Evolutionary conservation across 148 eudicot genomes (phyloP).

Genomic region (Euryodendron excelsum): DNA sequence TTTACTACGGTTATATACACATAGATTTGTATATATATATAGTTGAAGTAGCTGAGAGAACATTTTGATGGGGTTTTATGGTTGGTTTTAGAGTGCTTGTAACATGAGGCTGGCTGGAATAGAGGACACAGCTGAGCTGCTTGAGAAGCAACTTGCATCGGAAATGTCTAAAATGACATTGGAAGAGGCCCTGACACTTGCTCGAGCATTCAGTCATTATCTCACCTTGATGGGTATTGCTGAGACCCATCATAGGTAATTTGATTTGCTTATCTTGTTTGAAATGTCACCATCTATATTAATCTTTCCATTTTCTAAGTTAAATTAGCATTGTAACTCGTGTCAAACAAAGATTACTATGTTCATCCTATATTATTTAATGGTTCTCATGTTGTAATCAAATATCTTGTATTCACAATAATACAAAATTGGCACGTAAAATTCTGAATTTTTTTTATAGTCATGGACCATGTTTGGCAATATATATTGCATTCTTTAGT

Average conservation of each 20-base stretch:
- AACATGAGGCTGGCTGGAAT: constrained; percentile 70
- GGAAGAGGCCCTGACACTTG: constrained; percentile 65
- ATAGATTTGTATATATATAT: background rate
- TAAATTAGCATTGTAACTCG: background rate
- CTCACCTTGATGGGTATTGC: constrained; percentile 83
- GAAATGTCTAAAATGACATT: constrained; percentile 78
- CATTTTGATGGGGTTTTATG: constrained; percentile 9
- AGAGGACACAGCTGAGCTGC: constrained; percentile 69
- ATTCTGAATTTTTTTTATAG: background rate
- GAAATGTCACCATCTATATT: background rate
- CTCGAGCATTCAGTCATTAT: constrained; percentile 78
- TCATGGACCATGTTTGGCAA: background rate
- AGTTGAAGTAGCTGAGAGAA: background rate
- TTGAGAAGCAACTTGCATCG: constrained; percentile 72
- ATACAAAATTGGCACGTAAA: background rate
- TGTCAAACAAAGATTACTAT: background rate
- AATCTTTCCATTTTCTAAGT: background rate
- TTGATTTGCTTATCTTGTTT: background rate
- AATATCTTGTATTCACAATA: background rate
- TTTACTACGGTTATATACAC: background rate
- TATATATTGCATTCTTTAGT: background rate
- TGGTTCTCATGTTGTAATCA: background rate
- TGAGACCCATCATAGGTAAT: constrained; percentile 88
- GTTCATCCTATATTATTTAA: background rate
- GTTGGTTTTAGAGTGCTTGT: constrained; percentile 69